Conservation (phyloP, 768 basidiomycete species). For the Rhizopogon salebrosus region DNA sequence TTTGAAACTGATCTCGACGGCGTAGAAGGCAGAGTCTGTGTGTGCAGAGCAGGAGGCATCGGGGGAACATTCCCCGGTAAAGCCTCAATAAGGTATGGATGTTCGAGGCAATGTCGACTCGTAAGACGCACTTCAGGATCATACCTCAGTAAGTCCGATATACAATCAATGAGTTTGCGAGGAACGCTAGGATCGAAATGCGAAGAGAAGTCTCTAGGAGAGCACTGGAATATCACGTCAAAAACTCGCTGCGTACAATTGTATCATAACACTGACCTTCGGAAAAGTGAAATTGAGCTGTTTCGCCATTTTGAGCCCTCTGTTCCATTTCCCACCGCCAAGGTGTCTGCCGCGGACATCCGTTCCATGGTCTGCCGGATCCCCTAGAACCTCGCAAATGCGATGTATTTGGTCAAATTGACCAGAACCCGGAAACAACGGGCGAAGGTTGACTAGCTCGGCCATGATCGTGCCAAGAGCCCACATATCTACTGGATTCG, state of each 20-base stretch:
- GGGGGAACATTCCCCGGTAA: slow-evolving; percentile 61
- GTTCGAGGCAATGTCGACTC: slow-evolving; percentile 80
- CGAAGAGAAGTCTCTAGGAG: slow-evolving; percentile 60
- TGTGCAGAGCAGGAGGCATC: slow-evolving; percentile 47
- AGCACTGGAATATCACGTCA: slow-evolving; percentile 37
- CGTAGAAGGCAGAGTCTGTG: slow-evolving; percentile 32
- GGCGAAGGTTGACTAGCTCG: slow-evolving; percentile 90
- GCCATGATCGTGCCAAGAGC: slow-evolving; percentile 98
- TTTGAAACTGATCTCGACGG: slow-evolving; percentile 32
- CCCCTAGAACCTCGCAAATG: slow-evolving; percentile 91
- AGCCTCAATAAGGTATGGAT: slow-evolving; percentile 85
- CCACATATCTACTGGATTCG: slow-evolving; percentile 99
- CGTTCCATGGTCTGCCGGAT: slow-evolving; percentile 80
- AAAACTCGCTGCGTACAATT: not conserved
- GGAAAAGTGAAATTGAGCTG: slow-evolving; percentile 84
- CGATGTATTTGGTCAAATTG: slow-evolving; percentile 89
- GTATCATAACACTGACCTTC: slow-evolving; percentile 52
- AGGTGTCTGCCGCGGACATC: slow-evolving; percentile 63
- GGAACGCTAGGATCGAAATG: slow-evolving; percentile 81
- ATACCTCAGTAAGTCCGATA: slow-evolving; percentile 86
- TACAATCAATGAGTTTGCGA: slow-evolving; percentile 81
- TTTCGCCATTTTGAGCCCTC: slow-evolving; percentile 84
- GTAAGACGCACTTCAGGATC: slow-evolving; percentile 87
- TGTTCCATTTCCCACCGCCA: slow-evolving; percentile 87
- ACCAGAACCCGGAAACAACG: slow-evolving; percentile 90